Evolutionary conservation across 2,329 filamentous ascomycete species (phyloP).

Genomic region (Phaeosphaeriaceae sp.): DNA sequence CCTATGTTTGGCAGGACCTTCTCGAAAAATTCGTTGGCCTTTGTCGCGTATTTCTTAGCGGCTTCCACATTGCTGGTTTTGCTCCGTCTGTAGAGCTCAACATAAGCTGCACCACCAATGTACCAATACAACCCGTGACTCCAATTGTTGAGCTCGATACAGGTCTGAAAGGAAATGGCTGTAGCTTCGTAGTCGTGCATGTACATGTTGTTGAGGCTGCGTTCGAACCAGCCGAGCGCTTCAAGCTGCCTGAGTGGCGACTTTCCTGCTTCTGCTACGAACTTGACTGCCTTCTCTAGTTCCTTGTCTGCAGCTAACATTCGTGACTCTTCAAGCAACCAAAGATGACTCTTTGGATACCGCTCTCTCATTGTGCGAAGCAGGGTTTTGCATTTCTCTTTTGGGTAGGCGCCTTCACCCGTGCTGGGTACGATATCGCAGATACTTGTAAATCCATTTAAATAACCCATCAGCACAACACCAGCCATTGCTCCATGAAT

Average conservation of each 20-base stretch:
- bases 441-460: slow-evolving; percentile 84
- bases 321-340: slow-evolving; percentile 86
- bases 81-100: slow-evolving; percentile 78
- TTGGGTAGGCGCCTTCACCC: slow-evolving; percentile 69
- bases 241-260: slow-evolving; percentile 87
- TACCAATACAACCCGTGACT: slow-evolving; percentile 89
- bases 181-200: slow-evolving; percentile 77
- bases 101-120: slow-evolving; percentile 76
- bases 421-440: slow-evolving; percentile 82
- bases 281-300: slow-evolving; percentile 69
- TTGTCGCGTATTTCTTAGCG: slow-evolving; percentile 44
- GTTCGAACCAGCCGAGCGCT: slow-evolving; percentile 84
- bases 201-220: slow-evolving; percentile 78
- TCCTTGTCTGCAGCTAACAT: slow-evolving; percentile 72
- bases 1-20: slow-evolving; percentile 77
- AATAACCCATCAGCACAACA: slow-evolving; percentile 81
- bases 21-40: slow-evolving; percentile 72
- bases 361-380: slow-evolving; percentile 75
- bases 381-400: slow-evolving; percentile 68
- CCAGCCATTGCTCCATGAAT: slow-evolving; percentile 92
- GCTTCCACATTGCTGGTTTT: slow-evolving; percentile 53
- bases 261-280: slow-evolving; percentile 65
- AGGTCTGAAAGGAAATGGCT: slow-evolving; percentile 72
- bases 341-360: slow-evolving; percentile 83
- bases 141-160: slow-evolving; percentile 73